Conservation (phyloP, 345 rosid species). For the Arabidopsis suecica region DNA sequence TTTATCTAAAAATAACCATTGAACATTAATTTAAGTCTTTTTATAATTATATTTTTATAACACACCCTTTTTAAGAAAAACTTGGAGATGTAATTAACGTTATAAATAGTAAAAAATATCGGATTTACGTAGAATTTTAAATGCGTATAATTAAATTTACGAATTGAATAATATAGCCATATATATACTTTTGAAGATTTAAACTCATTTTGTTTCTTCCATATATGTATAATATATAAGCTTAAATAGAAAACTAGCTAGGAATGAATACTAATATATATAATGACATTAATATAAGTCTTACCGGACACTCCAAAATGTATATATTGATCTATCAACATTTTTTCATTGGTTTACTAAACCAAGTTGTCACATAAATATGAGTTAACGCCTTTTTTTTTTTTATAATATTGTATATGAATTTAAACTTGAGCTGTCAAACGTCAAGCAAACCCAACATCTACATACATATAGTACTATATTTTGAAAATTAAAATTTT, state of each 20-base stretch:
- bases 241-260: no score
- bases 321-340: background rate
- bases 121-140: background rate
- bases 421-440: background rate
- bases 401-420: background rate
- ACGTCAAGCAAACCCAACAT: background rate
- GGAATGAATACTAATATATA: no score
- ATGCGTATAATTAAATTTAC: background rate
- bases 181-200: no score
- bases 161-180: no score
- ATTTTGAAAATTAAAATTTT: background rate
- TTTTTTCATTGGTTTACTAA: background rate
- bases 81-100: background rate
- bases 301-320: background rate
- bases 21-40: background rate
- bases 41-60: background rate
- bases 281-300: background rate
- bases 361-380: background rate
- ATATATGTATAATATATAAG: no score
- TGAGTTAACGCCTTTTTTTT: background rate
- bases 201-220: background rate
- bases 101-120: no score
- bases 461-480: slow-evolving; percentile 22
- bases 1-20: background rate
- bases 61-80: background rate